Evolutionary conservation across 176 grass and related monocot species (phyloP).

Genomic region (Rhipidocladum racemiflorum): DNA sequence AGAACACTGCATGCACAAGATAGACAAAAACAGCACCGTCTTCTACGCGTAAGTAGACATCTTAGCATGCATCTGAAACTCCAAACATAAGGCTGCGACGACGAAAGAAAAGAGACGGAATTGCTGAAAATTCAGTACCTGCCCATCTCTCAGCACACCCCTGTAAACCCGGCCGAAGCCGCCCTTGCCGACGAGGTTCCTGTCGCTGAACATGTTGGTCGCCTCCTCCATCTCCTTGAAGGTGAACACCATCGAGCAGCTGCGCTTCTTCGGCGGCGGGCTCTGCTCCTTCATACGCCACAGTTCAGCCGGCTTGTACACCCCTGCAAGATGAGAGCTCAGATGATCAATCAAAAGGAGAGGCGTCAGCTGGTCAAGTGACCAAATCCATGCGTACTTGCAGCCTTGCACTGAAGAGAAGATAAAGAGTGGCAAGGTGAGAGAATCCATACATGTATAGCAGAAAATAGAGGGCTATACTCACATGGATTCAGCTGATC

Average conservation of each 20-base stretch:
- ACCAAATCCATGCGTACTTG: neutral
- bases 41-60: neutral
- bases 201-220: slow-evolving; percentile 65
- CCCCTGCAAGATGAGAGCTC: slow-evolving; percentile 50
- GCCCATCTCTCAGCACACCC: slow-evolving; percentile 74
- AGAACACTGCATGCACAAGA: neutral
- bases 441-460: neutral
- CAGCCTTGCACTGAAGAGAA: neutral
- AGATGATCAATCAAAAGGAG: neutral
- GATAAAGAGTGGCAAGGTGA: neutral
- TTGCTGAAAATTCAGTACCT: slow-evolving; percentile 42
- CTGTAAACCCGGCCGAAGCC: slow-evolving; percentile 97
- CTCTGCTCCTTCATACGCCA: slow-evolving; percentile 75
- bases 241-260: slow-evolving; percentile 85
- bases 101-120: neutral
- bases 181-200: slow-evolving; percentile 85
- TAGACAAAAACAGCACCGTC: slow-evolving; percentile 18
- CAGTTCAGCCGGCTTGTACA: slow-evolving; percentile 82
- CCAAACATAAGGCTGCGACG: neutral
- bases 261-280: slow-evolving; percentile 49
- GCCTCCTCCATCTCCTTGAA: slow-evolving; percentile 98
- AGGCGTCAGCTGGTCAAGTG: slow-evolving; percentile 3
- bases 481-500: slow-evolving; percentile 89
- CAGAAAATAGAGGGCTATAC: slow-evolving; percentile 17
- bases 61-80: neutral